Evolutionary conservation across 164 flowering plant species (phyloP).

Genomic region (Taxillus chinensis): DNA sequence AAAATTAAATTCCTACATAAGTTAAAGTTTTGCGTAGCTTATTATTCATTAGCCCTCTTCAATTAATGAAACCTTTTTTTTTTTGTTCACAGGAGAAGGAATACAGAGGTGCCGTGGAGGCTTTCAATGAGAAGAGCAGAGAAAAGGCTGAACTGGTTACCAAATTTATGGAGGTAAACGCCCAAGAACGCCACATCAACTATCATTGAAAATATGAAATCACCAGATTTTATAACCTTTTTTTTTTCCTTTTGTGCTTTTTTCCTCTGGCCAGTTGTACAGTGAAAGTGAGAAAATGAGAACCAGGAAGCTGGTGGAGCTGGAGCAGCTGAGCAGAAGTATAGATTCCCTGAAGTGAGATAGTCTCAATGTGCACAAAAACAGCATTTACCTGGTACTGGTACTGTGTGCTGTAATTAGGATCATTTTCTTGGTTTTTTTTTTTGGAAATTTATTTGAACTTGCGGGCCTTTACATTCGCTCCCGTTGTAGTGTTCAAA

Average conservation of each 20-base stretch:
- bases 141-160: constrained; percentile 14
- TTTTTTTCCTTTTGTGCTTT: not conserved
- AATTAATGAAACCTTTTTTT: not conserved
- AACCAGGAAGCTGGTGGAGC: constrained; percentile 14
- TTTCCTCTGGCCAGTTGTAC: constrained; percentile 13
- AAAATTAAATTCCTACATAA: no score
- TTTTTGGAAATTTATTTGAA: no score
- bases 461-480: no score
- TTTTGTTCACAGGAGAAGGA: constrained; percentile 18
- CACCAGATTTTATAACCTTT: not conserved
- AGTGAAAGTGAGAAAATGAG: constrained; percentile 22
- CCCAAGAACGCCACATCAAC: not conserved
- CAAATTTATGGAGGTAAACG: constrained; percentile 18
- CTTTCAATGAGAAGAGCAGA: constrained; percentile 6
- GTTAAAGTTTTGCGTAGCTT: not conserved
- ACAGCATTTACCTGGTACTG: not conserved
- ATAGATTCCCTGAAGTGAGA: constrained; percentile 42
- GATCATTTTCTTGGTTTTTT: constrained; percentile 10
- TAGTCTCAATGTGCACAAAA: not conserved
- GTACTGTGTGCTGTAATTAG: constrained; percentile 18
- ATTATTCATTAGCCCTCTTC: not conserved
- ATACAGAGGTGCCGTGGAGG: constrained; percentile 21
- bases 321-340: constrained; percentile 39
- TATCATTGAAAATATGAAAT: not conserved
- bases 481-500: no score